A percentile compares a stretch with the other conserved stretches of the same genome.
Evolutionary conservation across 1,139 yeast genomes (phyloP).

Genomic region (Protomyces inouyei): DNA sequence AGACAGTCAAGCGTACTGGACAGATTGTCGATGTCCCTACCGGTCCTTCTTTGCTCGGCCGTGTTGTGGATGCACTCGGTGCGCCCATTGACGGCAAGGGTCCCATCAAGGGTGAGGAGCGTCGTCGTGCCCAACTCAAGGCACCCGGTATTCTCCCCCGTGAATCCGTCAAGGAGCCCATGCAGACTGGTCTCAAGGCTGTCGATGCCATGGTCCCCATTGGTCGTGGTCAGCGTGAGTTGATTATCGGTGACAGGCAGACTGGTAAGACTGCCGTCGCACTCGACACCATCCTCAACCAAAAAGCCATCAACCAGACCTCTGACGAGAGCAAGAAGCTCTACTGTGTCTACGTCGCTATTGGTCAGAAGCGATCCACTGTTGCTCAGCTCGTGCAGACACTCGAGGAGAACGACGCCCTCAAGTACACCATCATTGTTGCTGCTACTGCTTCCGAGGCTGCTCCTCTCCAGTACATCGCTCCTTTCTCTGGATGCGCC

Average conservation of each 20-base stretch:
- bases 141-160: constrained; percentile 99
- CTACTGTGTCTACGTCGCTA: constrained; percentile 99
- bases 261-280: constrained; percentile 99
- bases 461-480: constrained; percentile 99
- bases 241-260: constrained; percentile 99
- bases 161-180: constrained; percentile 97
- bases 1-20: constrained; percentile 99
- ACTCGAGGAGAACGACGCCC: constrained; percentile 95
- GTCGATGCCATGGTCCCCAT: constrained; percentile 99
- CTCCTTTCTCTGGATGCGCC: constrained; percentile 99
- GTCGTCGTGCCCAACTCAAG: constrained; percentile 95
- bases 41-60: constrained; percentile 96
- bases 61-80: constrained; percentile 99
- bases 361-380: constrained; percentile 99
- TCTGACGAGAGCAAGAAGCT: constrained; percentile 93
- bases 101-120: constrained; percentile 80
- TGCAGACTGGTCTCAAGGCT: constrained; percentile 99
- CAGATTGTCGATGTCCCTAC: constrained; percentile 98
- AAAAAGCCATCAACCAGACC: constrained; percentile 97
- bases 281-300: constrained; percentile 95
- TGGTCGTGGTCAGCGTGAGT: constrained; percentile 99
- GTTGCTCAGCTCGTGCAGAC: constrained; percentile 99
- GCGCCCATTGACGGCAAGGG: constrained; percentile 99
- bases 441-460: constrained; percentile 99
- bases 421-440: constrained; percentile 95